A percentile compares a stretch with the other conserved stretches of the same genome.
phyloP scores from a whole-genome alignment of 805 yeast species.

The Starmera dryadoides region DNA sequence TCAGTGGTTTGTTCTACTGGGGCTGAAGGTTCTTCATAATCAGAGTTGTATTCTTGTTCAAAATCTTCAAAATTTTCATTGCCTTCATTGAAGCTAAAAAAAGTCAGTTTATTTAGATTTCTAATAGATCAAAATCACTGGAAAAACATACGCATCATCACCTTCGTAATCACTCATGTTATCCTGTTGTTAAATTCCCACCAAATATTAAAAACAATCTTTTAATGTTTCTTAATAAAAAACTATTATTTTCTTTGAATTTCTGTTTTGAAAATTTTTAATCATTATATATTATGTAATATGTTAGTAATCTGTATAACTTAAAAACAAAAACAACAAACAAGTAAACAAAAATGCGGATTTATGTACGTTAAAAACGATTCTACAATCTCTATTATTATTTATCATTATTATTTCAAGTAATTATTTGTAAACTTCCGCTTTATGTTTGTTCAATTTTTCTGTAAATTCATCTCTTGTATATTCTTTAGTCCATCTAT shows the following conservation, averaged over 20 bases:
- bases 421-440: neutral
- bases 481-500: slow-evolving; percentile 1
- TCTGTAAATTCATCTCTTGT: neutral
- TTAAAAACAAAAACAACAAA: neutral
- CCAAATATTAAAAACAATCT: too few species aligned
- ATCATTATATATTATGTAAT: too few species aligned
- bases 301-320: neutral
- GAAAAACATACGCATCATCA: slow-evolving; percentile 34
- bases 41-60: slow-evolving; percentile 81
- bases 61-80: slow-evolving; percentile 70
- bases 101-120: slow-evolving; percentile 1
- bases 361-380: too few species aligned
- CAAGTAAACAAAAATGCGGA: too few species aligned
- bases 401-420: too few species aligned
- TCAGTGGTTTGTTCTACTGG: slow-evolving; percentile 33
- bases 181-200: neutral
- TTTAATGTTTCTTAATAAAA: too few species aligned
- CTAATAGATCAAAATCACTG: neutral
- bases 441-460: neutral
- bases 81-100: slow-evolving; percentile 53
- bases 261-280: too few species aligned
- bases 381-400: too few species aligned
- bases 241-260: too few species aligned
- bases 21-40: slow-evolving; percentile 45
- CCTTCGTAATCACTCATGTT: slow-evolving; percentile 51